These are phyloP conservation scores for Keqinozyma sinolaborantium DNA, from an alignment of 1,139 yeast genomes.

Conservation along the genomic window DNA sequence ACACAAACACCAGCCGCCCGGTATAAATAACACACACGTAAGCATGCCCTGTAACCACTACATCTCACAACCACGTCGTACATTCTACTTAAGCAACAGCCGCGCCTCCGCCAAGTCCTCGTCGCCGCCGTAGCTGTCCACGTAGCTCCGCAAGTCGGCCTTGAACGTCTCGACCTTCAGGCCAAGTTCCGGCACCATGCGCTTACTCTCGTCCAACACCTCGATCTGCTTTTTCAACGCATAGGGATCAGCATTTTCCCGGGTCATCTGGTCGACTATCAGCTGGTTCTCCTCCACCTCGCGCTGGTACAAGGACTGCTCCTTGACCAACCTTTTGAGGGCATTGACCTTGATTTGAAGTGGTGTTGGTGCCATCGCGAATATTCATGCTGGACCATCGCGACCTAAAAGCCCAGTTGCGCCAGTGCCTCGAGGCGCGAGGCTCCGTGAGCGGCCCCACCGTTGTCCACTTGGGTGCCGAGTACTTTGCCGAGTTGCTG, in stretches of 20 bases:
- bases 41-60: too few species aligned
- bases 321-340: slow-evolving; percentile 69
- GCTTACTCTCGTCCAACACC: slow-evolving; percentile 64
- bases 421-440: too few species aligned
- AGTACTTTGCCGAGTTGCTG: background rate
- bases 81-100: slow-evolving; percentile 15
- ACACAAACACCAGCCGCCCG: too few species aligned
- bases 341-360: slow-evolving; percentile 77
- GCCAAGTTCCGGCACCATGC: slow-evolving; percentile 63
- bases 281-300: slow-evolving; percentile 63
- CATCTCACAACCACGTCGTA: too few species aligned
- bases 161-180: slow-evolving; percentile 50
- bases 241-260: slow-evolving; percentile 56
- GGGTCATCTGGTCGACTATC: slow-evolving; percentile 42
- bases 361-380: slow-evolving; percentile 75
- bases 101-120: slow-evolving; percentile 45
- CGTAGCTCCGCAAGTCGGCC: slow-evolving; percentile 34
- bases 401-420: too few species aligned
- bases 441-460: too few species aligned
- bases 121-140: slow-evolving; percentile 39
- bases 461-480: background rate
- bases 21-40: too few species aligned
- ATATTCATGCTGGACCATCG: too few species aligned
- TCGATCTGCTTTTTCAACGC: slow-evolving; percentile 64
- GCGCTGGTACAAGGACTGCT: slow-evolving; percentile 57